Percentiles rank a stretch among this genome's conserved stretches.
phyloP scores from a whole-genome alignment of 306 rosid genomes.

The Rosa rugosa region DNA sequence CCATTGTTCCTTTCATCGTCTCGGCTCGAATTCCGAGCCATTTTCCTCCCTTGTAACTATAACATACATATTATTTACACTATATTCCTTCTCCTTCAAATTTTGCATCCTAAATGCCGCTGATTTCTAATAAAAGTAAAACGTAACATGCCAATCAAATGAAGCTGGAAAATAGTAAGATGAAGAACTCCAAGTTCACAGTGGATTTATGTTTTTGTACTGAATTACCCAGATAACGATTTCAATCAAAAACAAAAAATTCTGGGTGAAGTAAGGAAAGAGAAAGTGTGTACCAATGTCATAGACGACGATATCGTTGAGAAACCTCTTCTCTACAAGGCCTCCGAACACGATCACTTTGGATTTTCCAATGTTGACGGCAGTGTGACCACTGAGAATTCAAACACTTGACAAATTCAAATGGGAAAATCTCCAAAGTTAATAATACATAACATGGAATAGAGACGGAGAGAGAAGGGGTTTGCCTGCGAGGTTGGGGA shows the following conservation, averaged over 20 bases:
- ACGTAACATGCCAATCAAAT: neutral
- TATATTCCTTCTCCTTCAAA: neutral
- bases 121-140: neutral
- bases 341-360: slow-evolving; percentile 95
- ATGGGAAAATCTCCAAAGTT: neutral
- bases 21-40: no score
- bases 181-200: neutral
- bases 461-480: neutral
- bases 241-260: slow-evolving; percentile 5
- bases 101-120: neutral
- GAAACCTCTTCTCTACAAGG: slow-evolving; percentile 81
- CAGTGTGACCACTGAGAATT: slow-evolving; percentile 77
- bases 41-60: neutral
- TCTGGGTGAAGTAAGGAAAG: neutral
- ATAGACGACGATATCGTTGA: slow-evolving; percentile 67
- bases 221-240: slow-evolving; percentile 9
- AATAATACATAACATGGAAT: neutral
- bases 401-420: slow-evolving; percentile 14
- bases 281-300: slow-evolving; percentile 51
- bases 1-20: no score
- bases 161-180: no score
- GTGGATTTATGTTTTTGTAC: neutral
- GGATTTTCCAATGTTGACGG: slow-evolving; percentile 79
- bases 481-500: slow-evolving; percentile 83
- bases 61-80: neutral